phyloP scores from a whole-genome alignment of 306 rosid genomes.

The Prunus dulcis region DNA sequence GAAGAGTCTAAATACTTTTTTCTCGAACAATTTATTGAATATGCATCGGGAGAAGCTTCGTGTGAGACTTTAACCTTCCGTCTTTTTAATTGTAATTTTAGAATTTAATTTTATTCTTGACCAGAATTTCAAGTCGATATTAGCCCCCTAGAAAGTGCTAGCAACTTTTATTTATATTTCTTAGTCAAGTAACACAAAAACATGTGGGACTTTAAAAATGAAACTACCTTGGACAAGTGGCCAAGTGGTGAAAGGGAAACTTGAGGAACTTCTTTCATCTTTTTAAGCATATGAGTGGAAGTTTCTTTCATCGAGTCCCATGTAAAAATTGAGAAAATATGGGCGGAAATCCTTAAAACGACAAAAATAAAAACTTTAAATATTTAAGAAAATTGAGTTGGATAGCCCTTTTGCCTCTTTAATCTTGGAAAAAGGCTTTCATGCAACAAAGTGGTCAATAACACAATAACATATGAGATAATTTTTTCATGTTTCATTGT shows the following conservation, averaged over 20 bases:
- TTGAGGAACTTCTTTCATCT: not conserved
- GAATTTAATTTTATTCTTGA: not conserved
- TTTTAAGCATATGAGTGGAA: not conserved
- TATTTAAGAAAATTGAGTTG: too few relatives aligned
- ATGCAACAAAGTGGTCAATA: rapidly evolving
- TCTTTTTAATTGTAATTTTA: not conserved
- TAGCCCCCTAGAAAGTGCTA: not conserved
- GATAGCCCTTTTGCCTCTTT: too few relatives aligned
- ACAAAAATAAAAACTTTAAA: not conserved
- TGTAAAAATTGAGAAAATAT: not conserved
- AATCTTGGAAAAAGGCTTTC: too few relatives aligned
- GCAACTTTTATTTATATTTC: not conserved
- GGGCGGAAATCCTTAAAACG: not conserved
- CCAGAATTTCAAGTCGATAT: not conserved
- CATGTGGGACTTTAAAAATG: not conserved
- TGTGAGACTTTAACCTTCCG: not conserved
- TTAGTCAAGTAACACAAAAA: constrained; percentile 2
- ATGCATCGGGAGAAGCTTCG: not conserved
- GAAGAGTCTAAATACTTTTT: too few relatives aligned
- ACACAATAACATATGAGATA: too few relatives aligned
- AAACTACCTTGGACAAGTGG: not conserved
- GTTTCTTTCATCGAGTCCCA: constrained; percentile 6
- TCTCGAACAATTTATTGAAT: too few relatives aligned
- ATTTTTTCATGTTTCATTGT: too few relatives aligned
- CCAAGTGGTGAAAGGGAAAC: not conserved